A percentile compares a stretch with the other conserved stretches of the same genome.
Evolutionary conservation across 768 basidiomycete species (phyloP).

Genomic region (Filobasidium floriforme): DNA sequence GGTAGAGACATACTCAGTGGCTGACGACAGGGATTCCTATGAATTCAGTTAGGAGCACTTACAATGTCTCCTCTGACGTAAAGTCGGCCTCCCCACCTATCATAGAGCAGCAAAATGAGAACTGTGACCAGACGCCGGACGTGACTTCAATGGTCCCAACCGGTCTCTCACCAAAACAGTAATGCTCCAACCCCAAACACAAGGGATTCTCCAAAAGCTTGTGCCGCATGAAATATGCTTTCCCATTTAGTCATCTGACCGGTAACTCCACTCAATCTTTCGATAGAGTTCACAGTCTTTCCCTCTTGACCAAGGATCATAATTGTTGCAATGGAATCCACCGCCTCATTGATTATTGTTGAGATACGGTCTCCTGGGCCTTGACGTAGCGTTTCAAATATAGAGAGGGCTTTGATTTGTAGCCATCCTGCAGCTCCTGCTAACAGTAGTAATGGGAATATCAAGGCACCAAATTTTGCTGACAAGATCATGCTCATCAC

Average conservation of each 20-base stretch:
- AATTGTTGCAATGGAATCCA: constrained; percentile 26
- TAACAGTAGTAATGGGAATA: neutral
- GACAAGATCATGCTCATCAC: neutral
- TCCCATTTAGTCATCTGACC: neutral
- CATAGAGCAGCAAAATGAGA: too few species aligned
- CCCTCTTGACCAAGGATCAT: constrained; percentile 28
- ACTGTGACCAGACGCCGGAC: too few species aligned
- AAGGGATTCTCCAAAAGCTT: neutral
- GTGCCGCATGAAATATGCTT: neutral
- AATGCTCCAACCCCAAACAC: neutral
- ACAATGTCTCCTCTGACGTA: too few species aligned
- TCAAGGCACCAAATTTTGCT: neutral
- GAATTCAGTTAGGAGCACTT: neutral
- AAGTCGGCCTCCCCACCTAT: too few species aligned
- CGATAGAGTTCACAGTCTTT: constrained; percentile 17
- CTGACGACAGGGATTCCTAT: neutral
- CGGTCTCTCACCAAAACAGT: neutral
- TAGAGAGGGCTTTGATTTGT: neutral
- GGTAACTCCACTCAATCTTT: neutral
- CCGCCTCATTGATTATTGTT: constrained; percentile 26
- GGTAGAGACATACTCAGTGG: too few species aligned
- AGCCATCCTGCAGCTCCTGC: neutral
- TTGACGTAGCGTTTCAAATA: neutral
- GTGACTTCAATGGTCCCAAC: too few species aligned
- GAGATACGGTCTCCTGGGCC: constrained; percentile 20